A percentile compares a stretch with the other conserved stretches of the same genome.
Evolutionary conservation across 257 asterid species (phyloP).

Genomic region (Linaria vulgaris): DNA sequence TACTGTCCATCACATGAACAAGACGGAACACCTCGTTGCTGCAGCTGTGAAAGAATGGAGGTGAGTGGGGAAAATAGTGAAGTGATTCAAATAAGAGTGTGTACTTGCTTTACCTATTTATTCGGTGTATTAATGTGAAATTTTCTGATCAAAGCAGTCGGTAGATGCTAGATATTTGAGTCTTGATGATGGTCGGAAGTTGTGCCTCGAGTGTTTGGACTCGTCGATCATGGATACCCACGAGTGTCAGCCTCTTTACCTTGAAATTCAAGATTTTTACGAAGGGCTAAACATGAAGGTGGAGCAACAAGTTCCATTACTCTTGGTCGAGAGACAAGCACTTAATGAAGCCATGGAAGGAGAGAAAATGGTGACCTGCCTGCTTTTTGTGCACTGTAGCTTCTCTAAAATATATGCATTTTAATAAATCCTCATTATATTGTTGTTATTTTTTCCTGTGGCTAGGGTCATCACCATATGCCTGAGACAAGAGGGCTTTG

Average conservation of each 20-base stretch:
- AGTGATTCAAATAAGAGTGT: not conserved
- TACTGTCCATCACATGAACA: conserved; percentile 92
- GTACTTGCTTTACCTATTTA: not conserved
- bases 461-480: conserved; percentile 87
- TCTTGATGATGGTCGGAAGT: conserved; percentile 89
- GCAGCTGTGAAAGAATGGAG: conserved; percentile 99
- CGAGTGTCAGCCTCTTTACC: conserved; percentile 93
- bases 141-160: conserved; percentile 44
- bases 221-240: conserved; percentile 97
- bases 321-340: conserved; percentile 95
- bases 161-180: conserved; percentile 69
- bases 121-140: conserved; percentile 19
- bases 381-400: conserved; percentile 5
- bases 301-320: conserved; percentile 94
- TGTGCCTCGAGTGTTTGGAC: conserved; percentile 92
- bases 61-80: conserved; percentile 32
- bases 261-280: conserved; percentile 90
- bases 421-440: not conserved
- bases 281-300: conserved; percentile 96
- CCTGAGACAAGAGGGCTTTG: conserved; percentile 97
- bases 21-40: conserved; percentile 97
- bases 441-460: conserved; percentile 13
- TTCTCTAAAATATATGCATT: not conserved
- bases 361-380: conserved; percentile 67
- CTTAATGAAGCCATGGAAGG: conserved; percentile 97